phyloP scores from a whole-genome alignment of 768 basidiomycete species.

The Mycena belliarum region DNA sequence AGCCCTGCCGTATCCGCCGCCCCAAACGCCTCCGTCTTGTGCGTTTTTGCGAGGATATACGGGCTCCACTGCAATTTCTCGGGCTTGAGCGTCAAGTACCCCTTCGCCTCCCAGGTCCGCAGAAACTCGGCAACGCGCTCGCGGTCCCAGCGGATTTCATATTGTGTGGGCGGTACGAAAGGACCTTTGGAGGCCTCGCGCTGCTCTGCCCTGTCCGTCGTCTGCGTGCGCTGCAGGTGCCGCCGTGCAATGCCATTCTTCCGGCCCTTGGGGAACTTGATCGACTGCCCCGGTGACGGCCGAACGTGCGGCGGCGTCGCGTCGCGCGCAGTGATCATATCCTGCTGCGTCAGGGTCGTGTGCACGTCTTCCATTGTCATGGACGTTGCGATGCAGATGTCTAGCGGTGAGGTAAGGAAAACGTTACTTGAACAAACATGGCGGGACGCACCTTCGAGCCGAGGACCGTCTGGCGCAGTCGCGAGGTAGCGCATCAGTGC shows the following conservation, averaged over 20 bases:
- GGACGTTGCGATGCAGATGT: slow-evolving; percentile 81
- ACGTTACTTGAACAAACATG: background rate
- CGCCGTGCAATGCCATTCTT: slow-evolving; percentile 65
- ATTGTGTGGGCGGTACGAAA: slow-evolving; percentile 66
- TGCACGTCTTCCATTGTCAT: slow-evolving; percentile 92
- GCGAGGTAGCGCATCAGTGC: slow-evolving; percentile 78
- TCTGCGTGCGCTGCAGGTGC: slow-evolving; percentile 61
- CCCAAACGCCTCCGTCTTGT: slow-evolving; percentile 25
- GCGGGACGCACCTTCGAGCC: slow-evolving; percentile 67
- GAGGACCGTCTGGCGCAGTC: slow-evolving; percentile 57
- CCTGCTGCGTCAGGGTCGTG: slow-evolving; percentile 67
- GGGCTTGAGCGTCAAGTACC: slow-evolving; percentile 72
- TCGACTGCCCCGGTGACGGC: slow-evolving; percentile 77
- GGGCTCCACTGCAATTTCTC: slow-evolving; percentile 95
- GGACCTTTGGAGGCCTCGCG: slow-evolving; percentile 45
- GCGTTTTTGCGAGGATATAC: slow-evolving; percentile 65
- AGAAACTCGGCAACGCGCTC: slow-evolving; percentile 67
- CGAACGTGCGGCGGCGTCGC: slow-evolving; percentile 52
- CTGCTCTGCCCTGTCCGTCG: slow-evolving; percentile 41
- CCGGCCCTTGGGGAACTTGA: slow-evolving; percentile 71
- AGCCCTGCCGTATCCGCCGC: slow-evolving; percentile 21
- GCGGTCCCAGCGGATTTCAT: slow-evolving; percentile 75
- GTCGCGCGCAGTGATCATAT: slow-evolving; percentile 68
- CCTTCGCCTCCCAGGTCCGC: slow-evolving; percentile 72
- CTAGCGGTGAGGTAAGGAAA: slow-evolving; percentile 32